A percentile compares a stretch with the other conserved stretches of the same genome.
phyloP scores from a whole-genome alignment of 139 green algal species.

The Coccomyxa sp. region DNA sequence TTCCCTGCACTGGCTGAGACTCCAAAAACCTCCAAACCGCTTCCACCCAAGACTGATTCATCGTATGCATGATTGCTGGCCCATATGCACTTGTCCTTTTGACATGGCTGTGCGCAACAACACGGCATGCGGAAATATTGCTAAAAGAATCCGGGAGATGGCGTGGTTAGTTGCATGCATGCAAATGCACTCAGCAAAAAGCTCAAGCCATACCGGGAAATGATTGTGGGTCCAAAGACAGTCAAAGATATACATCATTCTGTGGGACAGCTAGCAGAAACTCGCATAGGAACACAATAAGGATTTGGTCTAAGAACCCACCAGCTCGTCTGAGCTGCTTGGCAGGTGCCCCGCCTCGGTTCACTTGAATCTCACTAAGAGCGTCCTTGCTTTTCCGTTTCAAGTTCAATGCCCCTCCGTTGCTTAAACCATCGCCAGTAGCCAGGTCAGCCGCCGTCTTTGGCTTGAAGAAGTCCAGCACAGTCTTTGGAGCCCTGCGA shows the following conservation, averaged over 20 bases:
- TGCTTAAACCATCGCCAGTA: neutral
- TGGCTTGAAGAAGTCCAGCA: conserved; percentile 54
- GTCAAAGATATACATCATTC: neutral
- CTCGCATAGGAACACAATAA: neutral
- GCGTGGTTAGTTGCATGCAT: too few relatives aligned
- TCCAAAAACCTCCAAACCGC: too few relatives aligned
- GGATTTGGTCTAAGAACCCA: neutral
- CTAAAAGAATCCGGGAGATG: too few relatives aligned
- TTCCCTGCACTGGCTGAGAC: too few relatives aligned
- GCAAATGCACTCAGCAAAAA: neutral
- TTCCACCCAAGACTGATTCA: too few relatives aligned
- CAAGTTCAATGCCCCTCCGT: too few relatives aligned
- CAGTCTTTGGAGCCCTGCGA: conserved; percentile 32
- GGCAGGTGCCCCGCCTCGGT: neutral
- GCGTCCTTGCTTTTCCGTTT: neutral
- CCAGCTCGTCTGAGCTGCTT: neutral
- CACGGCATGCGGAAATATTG: too few relatives aligned
- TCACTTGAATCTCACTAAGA: neutral
- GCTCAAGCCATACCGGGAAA: neutral
- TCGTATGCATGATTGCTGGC: too few relatives aligned
- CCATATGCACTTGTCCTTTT: too few relatives aligned
- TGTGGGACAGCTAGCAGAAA: neutral
- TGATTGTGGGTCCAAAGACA: neutral
- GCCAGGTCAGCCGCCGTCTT: neutral
- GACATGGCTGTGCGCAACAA: too few relatives aligned